Base-by-base conservation (phyloP, 2,329 filamentous ascomycete species). In the Nothopassalora personata region DNA sequence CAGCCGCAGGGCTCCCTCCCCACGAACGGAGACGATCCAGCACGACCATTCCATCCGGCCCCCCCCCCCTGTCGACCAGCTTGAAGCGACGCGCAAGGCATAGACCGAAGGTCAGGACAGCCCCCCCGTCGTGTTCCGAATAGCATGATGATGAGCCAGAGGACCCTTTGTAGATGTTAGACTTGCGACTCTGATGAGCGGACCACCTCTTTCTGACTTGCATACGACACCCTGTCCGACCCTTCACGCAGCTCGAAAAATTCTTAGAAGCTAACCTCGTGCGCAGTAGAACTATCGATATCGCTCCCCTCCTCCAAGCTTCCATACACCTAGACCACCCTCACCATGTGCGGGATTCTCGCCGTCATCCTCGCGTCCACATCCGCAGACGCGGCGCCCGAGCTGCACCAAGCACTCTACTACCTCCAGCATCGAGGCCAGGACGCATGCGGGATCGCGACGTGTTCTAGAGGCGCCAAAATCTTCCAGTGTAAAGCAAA, bases 401-500 rank as follows among this genome's bases (percentile, higher is more conserved):
- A 74, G 62, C 60, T 74, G 4, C 72, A 74, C 63, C 72, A 73
- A 58, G 72, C 72, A 4, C 65, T 73, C 11, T 74, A 73, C 66
- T 73, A 73, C 61, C 68, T 73, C 68, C 64, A 79, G 72, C 62
- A 91, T 72, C 83, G 89, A 70, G 90, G 90, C 55, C 91, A 95
- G 74, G 91, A 96, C 86, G 91, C 91, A 53, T 89, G 86, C 57
- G 91, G 91, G 64, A 93, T 96, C 67, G 85, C 91, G 53, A 89
- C 79, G 68, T 91, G 81, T 80, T 87, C 82, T 66, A 82, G 79
- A 13, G 89, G 89, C 36, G 91, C 92, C 62, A 83, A 90, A 47
- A 87, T 96, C 66, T 93, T 88, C 73, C 90, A 95, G 72, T 88
- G 89, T 79, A 97, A 97, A 77, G 91, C 91, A 65, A 91, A 91